Base-by-base conservation (phyloP, 1,284 basidiomycete genomes). In the Ganoderma multipileum region DNA sequence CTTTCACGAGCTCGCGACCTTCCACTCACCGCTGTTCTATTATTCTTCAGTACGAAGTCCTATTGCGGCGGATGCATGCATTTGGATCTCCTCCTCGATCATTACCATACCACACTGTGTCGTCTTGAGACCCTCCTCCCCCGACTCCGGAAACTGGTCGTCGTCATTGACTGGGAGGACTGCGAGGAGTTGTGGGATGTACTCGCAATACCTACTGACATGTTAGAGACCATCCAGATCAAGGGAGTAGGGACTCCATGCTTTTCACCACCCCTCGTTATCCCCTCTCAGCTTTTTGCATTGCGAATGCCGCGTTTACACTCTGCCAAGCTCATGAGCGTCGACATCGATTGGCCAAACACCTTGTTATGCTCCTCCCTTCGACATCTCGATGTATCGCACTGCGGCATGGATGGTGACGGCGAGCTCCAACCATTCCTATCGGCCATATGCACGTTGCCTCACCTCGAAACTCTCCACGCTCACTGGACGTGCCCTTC, bases 161-260 rank as follows among this genome's bases (percentile, higher is more conserved):
- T 64, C 16, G 18, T 57, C 39, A n/a, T 41, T 39, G 50, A 64
- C 54, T 44, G 63, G 63, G 63, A 64, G 11, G 63, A 64, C 16
- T 36, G 55, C 26, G 63, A 64, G 28, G 36, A 55, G 3, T 9
- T 64, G 23, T 64, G 63, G 63, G 63, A 64, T 38, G 23, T 20
- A 8, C 63, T 64, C 16, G 28, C 54, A 28, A 38, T 36, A 16
- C 23, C 52, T 2, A 39, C 36, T 1, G 52, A 64, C 9, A 12
- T 28, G 2, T n/a, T 64, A 2, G 63, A 64, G 39, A 28, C 41
- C 16, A 28, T 64, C 18, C 63, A 39, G 16, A 47, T 64, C 38
- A 54, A 64, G 54, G 63, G 39, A 39, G 52, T 58, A 28, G 63
- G 63, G 2, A 12, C 2, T 20, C 11, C 63, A 28, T 54, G 28